Evolutionary conservation across 345 rosid genomes (phyloP), one percentile per base, ranked within the genome.

Genomic region (Aegle marmelos): DNA sequence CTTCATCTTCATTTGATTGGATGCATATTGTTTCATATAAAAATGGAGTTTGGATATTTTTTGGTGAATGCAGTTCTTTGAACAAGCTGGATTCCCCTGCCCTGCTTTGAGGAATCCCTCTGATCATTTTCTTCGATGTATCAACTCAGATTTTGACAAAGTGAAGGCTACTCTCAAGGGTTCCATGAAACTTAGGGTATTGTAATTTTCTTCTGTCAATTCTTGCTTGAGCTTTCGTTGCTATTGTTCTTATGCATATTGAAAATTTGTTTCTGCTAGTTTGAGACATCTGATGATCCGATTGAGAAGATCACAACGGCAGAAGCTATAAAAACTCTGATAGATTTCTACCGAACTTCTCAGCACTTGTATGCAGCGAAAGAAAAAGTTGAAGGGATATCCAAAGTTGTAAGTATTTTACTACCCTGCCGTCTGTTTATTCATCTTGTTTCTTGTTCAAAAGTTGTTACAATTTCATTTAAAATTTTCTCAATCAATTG

Each of bases 31-130:
- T 30, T 66, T 62, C 48, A 21, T 30, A 67, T 53, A 48, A 24
- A 2, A 61, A 74, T 41, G 53, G 63, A 14, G 11, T 48, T 16
- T 3, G 65, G 17, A 74, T 68, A 16, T n/a, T 64, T 74, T 70
- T 27, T 19, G 70, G 24, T 36, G 36, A 30, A 24, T 74, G 76
- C 87, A 95, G 99, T 95, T 95, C 89, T 95, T 95, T 31, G 99
- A 96, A 66, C 93, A 91, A 86, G 98, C 97, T 30, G 99, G 98
- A 72, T 93, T 95, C 61, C 99, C 99, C 30, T 95, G 98, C 83
- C 98, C 99, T 76, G 83, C 97, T 77, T 77, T 93, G 84, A 89
- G 99, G 90, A 95, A 92, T 85, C 98, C 97, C 5, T 95, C 99
- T 17, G 99, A 95, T 85, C 98, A 95, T 88, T 95, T 95, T 78